Base-by-base conservation (phyloP, 345 rosid species). In the Eutrema japonicum region DNA sequence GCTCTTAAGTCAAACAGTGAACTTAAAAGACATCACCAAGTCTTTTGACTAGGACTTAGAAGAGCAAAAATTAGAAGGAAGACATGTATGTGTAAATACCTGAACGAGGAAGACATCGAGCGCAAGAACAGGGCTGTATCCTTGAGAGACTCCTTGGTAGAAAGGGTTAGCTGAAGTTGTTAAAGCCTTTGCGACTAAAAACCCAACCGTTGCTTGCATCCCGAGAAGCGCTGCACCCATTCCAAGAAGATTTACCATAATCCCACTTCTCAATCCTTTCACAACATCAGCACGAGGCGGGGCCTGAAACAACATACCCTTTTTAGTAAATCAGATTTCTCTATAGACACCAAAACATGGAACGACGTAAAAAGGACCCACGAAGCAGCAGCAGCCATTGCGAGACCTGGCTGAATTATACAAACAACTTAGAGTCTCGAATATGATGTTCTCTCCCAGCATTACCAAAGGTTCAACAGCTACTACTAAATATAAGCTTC, bases 241-340 rank as follows among this genome's bases (percentile, higher is more conserved):
- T 60, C 98, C 98, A 57, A 96, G 61, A 60, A 96, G 77, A 79
- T 96, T 96, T 80, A 96, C 70, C 41, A 77, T 62, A 37, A 96
- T 89, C 68, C 99, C 96, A 35, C 87, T 92, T 80, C 87, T 90
- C 80, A 90, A 83, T 79, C 97, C 77, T 85, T 82, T 96, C 72
- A 96, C 98, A 46, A 90, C 98, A 79, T 92, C 98, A 77, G 91
- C 94, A 48, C 99, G 99, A 3, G 98, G 91, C 13, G 97, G 99
- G 11, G 98, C 99, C 99, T 92, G 81, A 63, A 80, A 64, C 14
- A 3, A 8, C 6, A 59, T 18, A 13, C 33, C 11, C 10, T 6
- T 3, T 14, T 29, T 18, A 18, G 18, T 18, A 18, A 18, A 38
- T 38, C 11, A 22, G 1, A 14, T 26, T 10, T n/a, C 26, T 5